These are phyloP conservation scores for Cochlearia excelsa DNA, from an alignment of 345 rosid species.

Conservation along the genomic window DNA sequence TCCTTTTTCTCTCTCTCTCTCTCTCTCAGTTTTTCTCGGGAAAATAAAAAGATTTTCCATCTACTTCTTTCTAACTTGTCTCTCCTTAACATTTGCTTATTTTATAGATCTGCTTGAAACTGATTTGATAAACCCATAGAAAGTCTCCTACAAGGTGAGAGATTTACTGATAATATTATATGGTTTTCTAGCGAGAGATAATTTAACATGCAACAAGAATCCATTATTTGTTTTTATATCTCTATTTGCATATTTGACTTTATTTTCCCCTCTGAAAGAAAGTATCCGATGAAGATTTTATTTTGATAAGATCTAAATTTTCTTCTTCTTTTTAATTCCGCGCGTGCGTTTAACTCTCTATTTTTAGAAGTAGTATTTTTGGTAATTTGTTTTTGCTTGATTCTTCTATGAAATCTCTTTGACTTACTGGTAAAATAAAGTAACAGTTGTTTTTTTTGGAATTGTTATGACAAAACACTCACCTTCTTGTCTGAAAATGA, in stretches of 20 bases:
- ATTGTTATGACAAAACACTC: constrained; percentile 14
- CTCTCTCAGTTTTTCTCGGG: constrained; percentile 32
- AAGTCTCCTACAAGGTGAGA: constrained; percentile 42
- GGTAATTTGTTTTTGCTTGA: constrained; percentile 15
- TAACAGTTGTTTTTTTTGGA: not conserved
- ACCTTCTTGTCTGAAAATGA: constrained; percentile 18
- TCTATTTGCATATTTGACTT: constrained; percentile 21
- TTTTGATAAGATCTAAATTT: constrained; percentile 26
- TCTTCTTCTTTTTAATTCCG: constrained; percentile 6
- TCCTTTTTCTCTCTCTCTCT: not conserved
- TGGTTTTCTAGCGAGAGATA: not conserved
- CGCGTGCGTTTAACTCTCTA: constrained; percentile 11
- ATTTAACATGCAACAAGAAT: constrained; percentile 36
- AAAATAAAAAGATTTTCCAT: constrained; percentile 1
- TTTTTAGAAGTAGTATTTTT: constrained; percentile 11
- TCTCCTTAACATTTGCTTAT: constrained; percentile 12
- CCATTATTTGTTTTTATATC: constrained; percentile 22
- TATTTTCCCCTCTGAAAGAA: constrained; percentile 9
- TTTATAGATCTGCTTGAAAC: constrained; percentile 44
- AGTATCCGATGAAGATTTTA: constrained; percentile 22
- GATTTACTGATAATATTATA: constrained; percentile 27
- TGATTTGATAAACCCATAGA: constrained; percentile 9
- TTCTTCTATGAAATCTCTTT: constrained; percentile 26
- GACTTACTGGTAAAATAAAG: constrained; percentile 19
- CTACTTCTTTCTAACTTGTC: constrained; percentile 22